Evolutionary conservation across 2,329 filamentous ascomycete genomes (phyloP), one percentile per base, ranked within the genome.

Genomic region (Colletotrichum liaoningense): DNA sequence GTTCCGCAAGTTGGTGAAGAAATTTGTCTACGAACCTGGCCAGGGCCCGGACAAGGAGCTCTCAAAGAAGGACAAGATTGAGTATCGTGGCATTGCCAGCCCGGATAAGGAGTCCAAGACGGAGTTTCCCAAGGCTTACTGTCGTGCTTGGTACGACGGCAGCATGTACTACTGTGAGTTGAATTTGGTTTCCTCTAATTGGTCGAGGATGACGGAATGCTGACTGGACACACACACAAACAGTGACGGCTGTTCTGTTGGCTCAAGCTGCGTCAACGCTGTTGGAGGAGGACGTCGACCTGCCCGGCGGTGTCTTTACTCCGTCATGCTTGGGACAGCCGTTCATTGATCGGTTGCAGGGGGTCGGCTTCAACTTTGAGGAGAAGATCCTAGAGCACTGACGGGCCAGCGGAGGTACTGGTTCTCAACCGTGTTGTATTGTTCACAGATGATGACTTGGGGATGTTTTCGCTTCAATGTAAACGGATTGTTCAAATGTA

Each of bases 241-340:
- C 64, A 92, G 91, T 94, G 64, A 95, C 93, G 4, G 93, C 88
- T 0, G 78, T 91, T 22, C 85, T 93, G 33, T 79, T 94, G 16
- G 87, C 88, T 2, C 87, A 94, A 77, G 93, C 88, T 14, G 93
- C 93, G 4, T 83, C 89, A 52, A 90, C 91, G 0, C 84, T 95
- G 38, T 83, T 95, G 19, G 86, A 92, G 71, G 91, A 93, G 52
- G 87, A 91, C 16, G 83, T 90, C 14, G 81, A 86, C 46, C 83
- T 94, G 14, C 86, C 86, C 1, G 93, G 93, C 22, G 93, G 93
- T 3, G 84, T 94, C 28, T 89, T 93, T 74, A 95, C 94, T 1
- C 91, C 93, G 0, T 92, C 93, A 0, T 93, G 89, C 67, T 83
- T 95, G 2, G 93, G 93, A 1, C 90, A 92, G 76, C 83, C 86